Evolutionary conservation across 768 basidiomycete species (phyloP).

Genomic region (Cyathus striatus): DNA sequence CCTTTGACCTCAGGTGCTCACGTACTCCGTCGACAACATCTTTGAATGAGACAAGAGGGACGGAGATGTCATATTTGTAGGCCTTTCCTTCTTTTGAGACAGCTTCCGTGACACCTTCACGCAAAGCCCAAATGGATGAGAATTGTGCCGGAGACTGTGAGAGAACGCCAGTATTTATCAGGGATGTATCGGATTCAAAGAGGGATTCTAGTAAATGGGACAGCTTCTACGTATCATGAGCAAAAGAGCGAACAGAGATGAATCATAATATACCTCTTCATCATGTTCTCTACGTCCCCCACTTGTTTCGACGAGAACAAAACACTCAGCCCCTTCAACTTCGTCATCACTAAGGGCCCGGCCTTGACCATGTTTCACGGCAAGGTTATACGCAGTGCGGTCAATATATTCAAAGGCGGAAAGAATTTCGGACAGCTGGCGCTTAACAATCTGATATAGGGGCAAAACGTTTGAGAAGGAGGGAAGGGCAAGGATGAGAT

Average conservation of each 20-base stretch:
- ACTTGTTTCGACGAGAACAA: constrained; percentile 92
- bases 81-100: constrained; percentile 90
- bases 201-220: constrained; percentile 71
- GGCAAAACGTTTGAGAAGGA: constrained; percentile 84
- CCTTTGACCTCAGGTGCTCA: constrained; percentile 63
- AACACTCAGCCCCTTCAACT: constrained; percentile 75
- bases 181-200: constrained; percentile 62
- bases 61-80: constrained; percentile 95
- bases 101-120: constrained; percentile 91
- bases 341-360: constrained; percentile 72
- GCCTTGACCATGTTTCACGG: constrained; percentile 79
- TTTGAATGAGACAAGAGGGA: constrained; percentile 85
- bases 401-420: constrained; percentile 98
- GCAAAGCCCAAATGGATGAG: constrained; percentile 82
- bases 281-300: constrained; percentile 92
- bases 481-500: constrained; percentile 86
- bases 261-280: constrained; percentile 59
- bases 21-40: constrained; percentile 78
- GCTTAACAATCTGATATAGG: constrained; percentile 76
- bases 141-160: constrained; percentile 91
- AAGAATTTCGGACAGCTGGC: constrained; percentile 86
- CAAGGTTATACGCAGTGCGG: constrained; percentile 76
- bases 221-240: constrained; percentile 67
- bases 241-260: constrained; percentile 1
- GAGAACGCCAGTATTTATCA: constrained; percentile 87